These are phyloP conservation scores for Botrytis fragariae DNA, from an alignment of 2,329 filamentous ascomycete species.

Conservation along the genomic window DNA sequence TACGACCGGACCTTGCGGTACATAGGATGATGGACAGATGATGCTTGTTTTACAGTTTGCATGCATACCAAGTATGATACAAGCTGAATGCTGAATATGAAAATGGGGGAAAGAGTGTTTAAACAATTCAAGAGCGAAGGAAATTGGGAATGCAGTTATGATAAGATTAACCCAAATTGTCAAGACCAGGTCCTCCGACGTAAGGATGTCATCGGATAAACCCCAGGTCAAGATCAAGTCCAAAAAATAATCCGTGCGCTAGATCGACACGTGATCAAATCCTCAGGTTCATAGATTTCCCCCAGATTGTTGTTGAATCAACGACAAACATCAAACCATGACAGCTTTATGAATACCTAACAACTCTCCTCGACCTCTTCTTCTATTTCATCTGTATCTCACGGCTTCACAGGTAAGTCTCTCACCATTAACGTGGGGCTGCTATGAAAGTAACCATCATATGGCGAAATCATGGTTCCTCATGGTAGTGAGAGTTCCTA, in stretches of 20 bases:
- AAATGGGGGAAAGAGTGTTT: not conserved
- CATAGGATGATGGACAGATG: not conserved
- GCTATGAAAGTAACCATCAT: slow-evolving; percentile 18
- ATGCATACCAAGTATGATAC: not conserved
- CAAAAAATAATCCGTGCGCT: not conserved
- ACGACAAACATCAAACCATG: slow-evolving; percentile 19
- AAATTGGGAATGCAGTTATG: not conserved
- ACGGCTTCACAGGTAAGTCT: slow-evolving; percentile 10
- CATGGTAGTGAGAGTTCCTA: slow-evolving; percentile 12
- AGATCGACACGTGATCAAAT: not conserved
- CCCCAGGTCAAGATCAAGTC: not conserved
- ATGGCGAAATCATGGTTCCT: slow-evolving; percentile 15
- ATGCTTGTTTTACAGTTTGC: not conserved
- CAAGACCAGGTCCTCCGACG: not conserved
- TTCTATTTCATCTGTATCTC: not conserved
- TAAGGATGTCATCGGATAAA: not conserved
- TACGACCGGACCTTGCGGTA: not conserved
- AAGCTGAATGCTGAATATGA: not conserved
- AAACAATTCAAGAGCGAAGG: not conserved
- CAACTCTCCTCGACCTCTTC: slow-evolving; percentile 18
- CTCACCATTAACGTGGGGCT: slow-evolving; percentile 12
- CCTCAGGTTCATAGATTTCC: slow-evolving; percentile 11
- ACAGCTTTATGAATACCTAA: slow-evolving; percentile 20
- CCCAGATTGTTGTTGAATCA: slow-evolving; percentile 2
- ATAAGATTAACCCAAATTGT: not conserved